phyloP scores from a whole-genome alignment of 2,329 filamentous ascomycete genomes.

The Tolypocladium nubicola region DNA sequence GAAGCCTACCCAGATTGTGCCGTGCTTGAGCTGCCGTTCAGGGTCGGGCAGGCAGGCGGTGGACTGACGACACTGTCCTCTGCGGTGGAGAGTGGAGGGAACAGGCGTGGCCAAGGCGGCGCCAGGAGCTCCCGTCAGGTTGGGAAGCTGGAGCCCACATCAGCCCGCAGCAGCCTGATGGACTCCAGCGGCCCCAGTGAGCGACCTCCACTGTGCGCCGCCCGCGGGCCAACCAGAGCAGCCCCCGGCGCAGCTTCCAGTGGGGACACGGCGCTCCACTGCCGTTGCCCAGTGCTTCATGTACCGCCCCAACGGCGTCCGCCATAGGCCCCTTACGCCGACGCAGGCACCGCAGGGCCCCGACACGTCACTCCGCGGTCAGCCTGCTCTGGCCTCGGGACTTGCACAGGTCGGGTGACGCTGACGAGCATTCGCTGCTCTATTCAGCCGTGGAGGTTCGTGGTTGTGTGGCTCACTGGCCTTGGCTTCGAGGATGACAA shows the following conservation, averaged over 20 bases:
- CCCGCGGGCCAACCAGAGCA: background rate
- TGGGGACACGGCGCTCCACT: background rate
- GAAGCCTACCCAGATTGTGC: conserved; percentile 5
- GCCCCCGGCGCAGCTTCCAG: background rate
- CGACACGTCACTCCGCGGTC: background rate
- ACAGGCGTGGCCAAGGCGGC: too few relatives aligned
- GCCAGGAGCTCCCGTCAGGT: background rate
- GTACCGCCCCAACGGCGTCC: background rate
- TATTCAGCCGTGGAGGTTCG: background rate
- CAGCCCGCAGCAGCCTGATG: conserved; percentile 2
- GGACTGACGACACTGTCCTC: background rate
- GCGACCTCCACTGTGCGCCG: background rate
- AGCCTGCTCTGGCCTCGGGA: background rate
- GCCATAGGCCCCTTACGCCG: background rate
- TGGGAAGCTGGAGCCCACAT: background rate
- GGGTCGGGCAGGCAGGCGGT: background rate
- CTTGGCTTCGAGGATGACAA: background rate
- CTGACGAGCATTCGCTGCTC: background rate
- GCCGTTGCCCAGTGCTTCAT: background rate
- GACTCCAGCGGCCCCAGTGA: too few relatives aligned
- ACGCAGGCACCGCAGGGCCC: background rate
- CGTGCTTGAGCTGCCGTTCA: background rate
- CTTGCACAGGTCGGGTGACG: background rate
- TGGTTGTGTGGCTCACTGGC: too few relatives aligned
- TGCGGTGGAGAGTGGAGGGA: background rate